Conservation (phyloP, 257 asterid species). For the Solanum paucissectum region DNA sequence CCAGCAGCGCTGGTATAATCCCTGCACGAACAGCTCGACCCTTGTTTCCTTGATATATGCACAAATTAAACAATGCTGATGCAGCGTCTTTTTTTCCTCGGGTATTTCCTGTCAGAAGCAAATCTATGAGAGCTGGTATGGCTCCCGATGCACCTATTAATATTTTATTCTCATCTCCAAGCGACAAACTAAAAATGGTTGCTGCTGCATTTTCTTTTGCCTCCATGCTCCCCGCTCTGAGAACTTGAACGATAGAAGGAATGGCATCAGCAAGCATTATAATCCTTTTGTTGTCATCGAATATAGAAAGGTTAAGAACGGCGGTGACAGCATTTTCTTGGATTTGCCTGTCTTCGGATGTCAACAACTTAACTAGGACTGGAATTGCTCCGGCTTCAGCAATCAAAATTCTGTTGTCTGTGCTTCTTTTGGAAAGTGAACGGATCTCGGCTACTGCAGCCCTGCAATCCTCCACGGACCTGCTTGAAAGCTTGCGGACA, state of each 20-base stretch:
- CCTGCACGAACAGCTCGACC: constrained; percentile 91
- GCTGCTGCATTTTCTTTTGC: constrained; percentile 94
- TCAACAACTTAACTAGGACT: constrained; percentile 49
- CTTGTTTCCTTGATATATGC: constrained; percentile 84
- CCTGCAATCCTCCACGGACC: constrained; percentile 48
- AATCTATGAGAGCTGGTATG: constrained; percentile 69
- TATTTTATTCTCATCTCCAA: constrained; percentile 80
- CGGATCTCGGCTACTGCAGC: constrained; percentile 77
- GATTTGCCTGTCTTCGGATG: constrained; percentile 48
- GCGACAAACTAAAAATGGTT: constrained; percentile 73
- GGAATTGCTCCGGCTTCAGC: constrained; percentile 95
- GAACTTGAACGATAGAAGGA: constrained; percentile 85
- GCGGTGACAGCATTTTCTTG: constrained; percentile 91
- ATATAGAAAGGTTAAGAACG: constrained; percentile 75
- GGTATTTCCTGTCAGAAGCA: constrained; percentile 54
- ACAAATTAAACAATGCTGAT: constrained; percentile 76
- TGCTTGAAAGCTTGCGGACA: constrained; percentile 58
- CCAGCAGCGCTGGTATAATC: constrained; percentile 46
- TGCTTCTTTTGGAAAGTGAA: constrained; percentile 75
- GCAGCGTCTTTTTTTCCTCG: constrained; percentile 97
- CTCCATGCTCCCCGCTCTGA: constrained; percentile 81
- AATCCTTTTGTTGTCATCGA: constrained; percentile 59
- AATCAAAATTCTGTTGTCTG: constrained; percentile 78
- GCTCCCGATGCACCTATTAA: constrained; percentile 96
- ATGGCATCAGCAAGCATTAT: constrained; percentile 87